Percentiles rank a stretch among this genome's conserved stretches.
These are phyloP conservation scores for Creolimax fragrantissima DNA, from an alignment of 78 protist species.

Conservation along the genomic window DNA sequence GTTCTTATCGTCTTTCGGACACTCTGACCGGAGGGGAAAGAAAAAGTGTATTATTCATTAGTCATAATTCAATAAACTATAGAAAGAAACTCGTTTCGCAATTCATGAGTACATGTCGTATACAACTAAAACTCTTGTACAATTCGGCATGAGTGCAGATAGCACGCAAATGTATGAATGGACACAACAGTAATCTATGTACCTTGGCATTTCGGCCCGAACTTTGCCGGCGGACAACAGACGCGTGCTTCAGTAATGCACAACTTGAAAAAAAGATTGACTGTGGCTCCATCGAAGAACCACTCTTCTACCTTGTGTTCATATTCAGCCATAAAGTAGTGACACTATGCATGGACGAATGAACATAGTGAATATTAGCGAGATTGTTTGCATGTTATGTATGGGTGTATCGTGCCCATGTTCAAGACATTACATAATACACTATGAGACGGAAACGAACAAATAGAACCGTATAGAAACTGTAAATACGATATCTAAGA, in stretches of 20 bases:
- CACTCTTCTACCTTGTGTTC: background rate
- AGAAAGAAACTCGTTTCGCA: too few species aligned
- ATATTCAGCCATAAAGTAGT: background rate
- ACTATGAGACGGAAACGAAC: background rate
- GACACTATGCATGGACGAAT: background rate
- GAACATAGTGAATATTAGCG: background rate
- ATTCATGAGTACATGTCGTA: too few species aligned
- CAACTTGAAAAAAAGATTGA: background rate
- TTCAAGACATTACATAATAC: background rate
- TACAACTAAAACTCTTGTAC: too few species aligned
- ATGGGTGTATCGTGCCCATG: too few species aligned
- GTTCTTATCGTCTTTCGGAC: too few species aligned
- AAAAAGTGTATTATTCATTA: too few species aligned
- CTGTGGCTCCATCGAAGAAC: background rate
- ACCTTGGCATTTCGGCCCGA: background rate
- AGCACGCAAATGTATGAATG: too few species aligned
- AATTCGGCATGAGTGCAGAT: too few species aligned
- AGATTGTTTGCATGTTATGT: background rate
- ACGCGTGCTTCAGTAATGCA: background rate
- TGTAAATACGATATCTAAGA: background rate
- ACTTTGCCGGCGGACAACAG: background rate
- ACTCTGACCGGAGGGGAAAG: too few species aligned
- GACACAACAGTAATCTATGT: too few species aligned
- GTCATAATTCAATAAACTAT: too few species aligned
- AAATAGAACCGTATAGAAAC: background rate